Conservation (phyloP, 1,139 yeast genomes). For the Dujonia santamariae region DNA sequence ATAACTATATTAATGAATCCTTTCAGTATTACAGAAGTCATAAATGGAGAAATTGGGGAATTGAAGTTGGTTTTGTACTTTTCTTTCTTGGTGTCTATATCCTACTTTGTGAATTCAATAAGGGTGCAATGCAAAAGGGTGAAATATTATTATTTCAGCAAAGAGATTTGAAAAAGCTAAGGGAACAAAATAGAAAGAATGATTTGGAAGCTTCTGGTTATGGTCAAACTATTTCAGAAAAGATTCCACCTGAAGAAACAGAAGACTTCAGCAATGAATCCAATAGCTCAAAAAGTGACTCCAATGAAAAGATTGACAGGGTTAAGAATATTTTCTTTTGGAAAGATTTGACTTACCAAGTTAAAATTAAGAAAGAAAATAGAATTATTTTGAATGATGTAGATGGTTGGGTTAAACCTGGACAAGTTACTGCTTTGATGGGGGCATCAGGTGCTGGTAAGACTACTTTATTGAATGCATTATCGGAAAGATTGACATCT, state of each 20-base stretch:
- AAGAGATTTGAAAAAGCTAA: constrained; percentile 24
- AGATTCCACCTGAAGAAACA: constrained; percentile 10
- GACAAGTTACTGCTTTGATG: constrained; percentile 51
- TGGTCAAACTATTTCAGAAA: constrained; percentile 29
- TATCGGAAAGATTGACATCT: constrained; percentile 74
- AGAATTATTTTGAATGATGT: constrained; percentile 65
- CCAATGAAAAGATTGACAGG: constrained; percentile 7
- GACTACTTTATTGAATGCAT: constrained; percentile 69
- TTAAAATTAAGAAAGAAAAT: constrained; percentile 59
- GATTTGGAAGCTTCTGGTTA: constrained; percentile 6
- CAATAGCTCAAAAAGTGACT: constrained; percentile 14
- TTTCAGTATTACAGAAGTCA: constrained; percentile 53
- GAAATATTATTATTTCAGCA: constrained; percentile 69
- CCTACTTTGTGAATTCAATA: constrained; percentile 58
- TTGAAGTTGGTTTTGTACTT: constrained; percentile 52
- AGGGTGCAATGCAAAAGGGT: constrained; percentile 80
- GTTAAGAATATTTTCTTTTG: constrained; percentile 63
- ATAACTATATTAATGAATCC: constrained; percentile 45
- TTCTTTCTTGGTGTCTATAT: constrained; percentile 60
- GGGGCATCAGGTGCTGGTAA: constrained; percentile 92
- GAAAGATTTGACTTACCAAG: constrained; percentile 75
- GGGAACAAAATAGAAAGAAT: constrained; percentile 12
- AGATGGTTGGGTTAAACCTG: constrained; percentile 82
- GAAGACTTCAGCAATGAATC: background rate
- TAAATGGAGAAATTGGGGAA: constrained; percentile 85